Evolutionary conservation across 1,139 yeast species (phyloP).

Genomic region (Suhomyces taliae): DNA sequence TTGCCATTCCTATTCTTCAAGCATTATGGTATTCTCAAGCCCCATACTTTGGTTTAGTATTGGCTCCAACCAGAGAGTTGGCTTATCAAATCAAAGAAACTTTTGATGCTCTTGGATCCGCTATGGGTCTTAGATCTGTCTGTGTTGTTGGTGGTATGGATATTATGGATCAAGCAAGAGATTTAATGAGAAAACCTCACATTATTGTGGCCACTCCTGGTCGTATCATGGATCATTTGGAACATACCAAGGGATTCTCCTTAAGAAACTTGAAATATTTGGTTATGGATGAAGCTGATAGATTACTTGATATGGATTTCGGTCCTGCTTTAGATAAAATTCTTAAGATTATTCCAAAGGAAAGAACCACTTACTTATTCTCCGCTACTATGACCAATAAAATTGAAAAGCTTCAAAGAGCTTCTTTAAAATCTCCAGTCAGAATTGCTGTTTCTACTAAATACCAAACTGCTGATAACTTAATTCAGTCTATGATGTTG

Average conservation of each 20-base stretch:
- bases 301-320: constrained; percentile 93
- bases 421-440: constrained; percentile 86
- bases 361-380: constrained; percentile 83
- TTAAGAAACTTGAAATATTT: constrained; percentile 76
- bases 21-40: constrained; percentile 85
- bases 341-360: constrained; percentile 78
- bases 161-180: constrained; percentile 96
- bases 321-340: constrained; percentile 93
- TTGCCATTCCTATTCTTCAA: constrained; percentile 87
- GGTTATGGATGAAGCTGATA: constrained; percentile 97
- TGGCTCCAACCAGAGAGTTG: constrained; percentile 96
- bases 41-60: constrained; percentile 83
- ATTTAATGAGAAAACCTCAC: constrained; percentile 91
- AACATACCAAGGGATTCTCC: constrained; percentile 89
- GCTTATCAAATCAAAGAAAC: constrained; percentile 96
- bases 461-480: constrained; percentile 90
- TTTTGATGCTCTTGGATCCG: constrained; percentile 86
- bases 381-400: constrained; percentile 97
- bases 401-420: constrained; percentile 91
- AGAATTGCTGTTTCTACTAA: constrained; percentile 86
- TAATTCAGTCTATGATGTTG: constrained; percentile 85
- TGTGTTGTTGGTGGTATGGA: constrained; percentile 98
- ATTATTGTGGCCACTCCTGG: constrained; percentile 97
- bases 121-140: constrained; percentile 85
- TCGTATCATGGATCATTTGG: constrained; percentile 91